These are phyloP conservation scores for Dactylonectria macrodidyma DNA, from an alignment of 2,329 filamentous ascomycete species.

Conservation along the genomic window DNA sequence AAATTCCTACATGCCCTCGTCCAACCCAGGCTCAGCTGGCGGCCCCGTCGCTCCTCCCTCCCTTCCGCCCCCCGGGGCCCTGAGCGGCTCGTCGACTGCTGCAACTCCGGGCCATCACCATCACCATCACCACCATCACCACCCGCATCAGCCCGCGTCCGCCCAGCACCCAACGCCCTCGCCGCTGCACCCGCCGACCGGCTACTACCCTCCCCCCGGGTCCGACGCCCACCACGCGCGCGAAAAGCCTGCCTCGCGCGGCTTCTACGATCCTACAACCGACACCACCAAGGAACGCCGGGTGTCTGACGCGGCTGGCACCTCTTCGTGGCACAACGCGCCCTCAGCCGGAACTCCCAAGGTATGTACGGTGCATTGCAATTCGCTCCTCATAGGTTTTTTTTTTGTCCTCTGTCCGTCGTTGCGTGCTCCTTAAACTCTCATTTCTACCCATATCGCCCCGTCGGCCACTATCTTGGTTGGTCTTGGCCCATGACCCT, in stretches of 20 bases:
- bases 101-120: conserved; percentile 38
- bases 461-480: neutral
- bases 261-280: conserved; percentile 69
- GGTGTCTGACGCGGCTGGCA: conserved; percentile 56
- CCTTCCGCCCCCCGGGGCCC: conserved; percentile 49
- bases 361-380: conserved; percentile 59
- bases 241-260: conserved; percentile 59
- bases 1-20: conserved; percentile 56
- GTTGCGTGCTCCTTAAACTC: conserved; percentile 38
- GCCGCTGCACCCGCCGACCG: conserved; percentile 60
- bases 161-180: conserved; percentile 53
- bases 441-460: conserved; percentile 19
- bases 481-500: conserved; percentile 20
- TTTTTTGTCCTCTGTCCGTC: conserved; percentile 20
- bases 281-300: conserved; percentile 65
- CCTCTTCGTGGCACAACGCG: conserved; percentile 61
- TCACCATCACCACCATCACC: conserved; percentile 41
- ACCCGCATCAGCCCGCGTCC: conserved; percentile 46
- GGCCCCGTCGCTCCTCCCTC: conserved; percentile 50
- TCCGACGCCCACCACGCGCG: conserved; percentile 53
- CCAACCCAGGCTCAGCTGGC: conserved; percentile 49
- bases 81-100: conserved; percentile 43
- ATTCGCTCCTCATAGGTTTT: conserved; percentile 46
- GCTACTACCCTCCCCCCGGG: conserved; percentile 57
- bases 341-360: conserved; percentile 62